phyloP scores from a whole-genome alignment of 2,329 filamentous ascomycete species.

The Xylaria sp. region DNA sequence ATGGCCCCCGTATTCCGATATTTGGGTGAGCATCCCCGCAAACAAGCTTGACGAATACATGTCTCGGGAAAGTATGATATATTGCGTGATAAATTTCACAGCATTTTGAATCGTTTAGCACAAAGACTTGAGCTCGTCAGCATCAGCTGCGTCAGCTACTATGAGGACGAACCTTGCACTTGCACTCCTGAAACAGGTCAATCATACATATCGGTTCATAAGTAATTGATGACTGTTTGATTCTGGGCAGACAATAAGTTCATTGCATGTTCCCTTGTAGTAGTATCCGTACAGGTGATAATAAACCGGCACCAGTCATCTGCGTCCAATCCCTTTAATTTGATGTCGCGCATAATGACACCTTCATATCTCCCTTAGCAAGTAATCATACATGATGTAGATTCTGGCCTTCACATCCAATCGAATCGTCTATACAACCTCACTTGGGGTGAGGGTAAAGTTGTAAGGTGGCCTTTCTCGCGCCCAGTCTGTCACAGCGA shows the following conservation, averaged over 20 bases:
- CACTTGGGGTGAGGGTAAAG: constrained; percentile 25
- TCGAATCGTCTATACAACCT: not conserved
- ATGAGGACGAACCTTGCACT: not conserved
- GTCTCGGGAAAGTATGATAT: not conserved
- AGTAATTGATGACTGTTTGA: not conserved
- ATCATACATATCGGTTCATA: not conserved
- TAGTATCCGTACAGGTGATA: not conserved
- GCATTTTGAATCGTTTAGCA: too few relatives aligned
- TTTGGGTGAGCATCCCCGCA: not conserved
- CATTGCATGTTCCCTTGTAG: not conserved
- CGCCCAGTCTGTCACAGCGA: constrained; percentile 35
- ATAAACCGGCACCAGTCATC: not conserved
- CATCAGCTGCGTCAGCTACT: not conserved
- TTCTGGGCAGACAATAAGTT: not conserved
- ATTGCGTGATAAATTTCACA: not conserved
- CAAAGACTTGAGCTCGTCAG: not conserved
- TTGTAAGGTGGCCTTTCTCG: constrained; percentile 29
- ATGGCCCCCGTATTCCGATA: not conserved
- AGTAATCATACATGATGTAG: not conserved
- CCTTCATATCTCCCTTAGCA: not conserved
- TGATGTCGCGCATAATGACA: not conserved
- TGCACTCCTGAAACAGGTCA: not conserved
- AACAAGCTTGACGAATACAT: not conserved
- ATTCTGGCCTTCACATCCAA: not conserved
- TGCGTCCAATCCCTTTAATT: not conserved